phyloP scores from a whole-genome alignment of 257 asterid genomes.

The Lycium barbarum region DNA sequence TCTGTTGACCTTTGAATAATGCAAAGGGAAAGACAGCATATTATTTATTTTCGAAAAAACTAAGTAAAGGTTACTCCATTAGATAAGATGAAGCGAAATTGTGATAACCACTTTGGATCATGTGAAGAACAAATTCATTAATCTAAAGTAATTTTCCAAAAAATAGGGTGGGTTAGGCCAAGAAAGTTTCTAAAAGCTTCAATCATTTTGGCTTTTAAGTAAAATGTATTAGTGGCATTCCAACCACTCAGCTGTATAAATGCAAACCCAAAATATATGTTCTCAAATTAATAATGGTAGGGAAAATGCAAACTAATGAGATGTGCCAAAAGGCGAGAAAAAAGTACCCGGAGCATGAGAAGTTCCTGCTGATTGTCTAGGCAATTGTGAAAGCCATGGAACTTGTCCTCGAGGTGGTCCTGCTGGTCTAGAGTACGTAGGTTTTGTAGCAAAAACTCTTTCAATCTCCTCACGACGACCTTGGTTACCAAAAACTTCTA shows the following conservation, averaged over 20 bases:
- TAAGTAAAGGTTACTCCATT: not conserved
- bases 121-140: not conserved
- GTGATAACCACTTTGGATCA: not conserved
- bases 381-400: constrained; percentile 38
- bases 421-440: constrained; percentile 40
- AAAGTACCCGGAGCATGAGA: constrained; percentile 24
- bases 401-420: constrained; percentile 35
- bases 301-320: not conserved
- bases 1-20: not conserved
- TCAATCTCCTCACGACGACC: constrained; percentile 66
- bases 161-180: not conserved
- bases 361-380: constrained; percentile 40
- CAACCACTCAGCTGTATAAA: not conserved
- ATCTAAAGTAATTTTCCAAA: not conserved
- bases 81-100: constrained; percentile 17
- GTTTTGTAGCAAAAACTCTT: constrained; percentile 50
- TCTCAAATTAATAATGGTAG: not conserved
- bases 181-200: not conserved
- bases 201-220: not conserved
- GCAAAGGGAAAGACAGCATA: not conserved
- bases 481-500: constrained; percentile 62
- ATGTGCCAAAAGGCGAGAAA: not conserved
- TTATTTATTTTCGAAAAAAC: not conserved
- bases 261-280: not conserved
- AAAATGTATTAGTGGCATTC: not conserved